Evolutionary conservation across 331 rosid species (phyloP).

Genomic region (Arachis monticola): DNA sequence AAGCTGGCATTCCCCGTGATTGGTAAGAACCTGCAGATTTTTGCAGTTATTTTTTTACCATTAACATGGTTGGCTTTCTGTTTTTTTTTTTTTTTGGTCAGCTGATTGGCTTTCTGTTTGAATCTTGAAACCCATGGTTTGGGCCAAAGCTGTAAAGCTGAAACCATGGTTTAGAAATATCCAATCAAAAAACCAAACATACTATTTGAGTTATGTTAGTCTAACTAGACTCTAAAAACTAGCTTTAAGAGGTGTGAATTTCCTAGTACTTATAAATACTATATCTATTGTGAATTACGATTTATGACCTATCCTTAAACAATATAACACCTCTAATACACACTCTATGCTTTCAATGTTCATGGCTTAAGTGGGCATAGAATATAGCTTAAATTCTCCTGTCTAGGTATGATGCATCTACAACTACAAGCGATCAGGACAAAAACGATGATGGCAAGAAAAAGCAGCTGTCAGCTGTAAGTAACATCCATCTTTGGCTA

Average conservation of each 20-base stretch:
- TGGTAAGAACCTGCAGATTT: constrained; percentile 56
- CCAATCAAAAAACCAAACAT: too few relatives aligned
- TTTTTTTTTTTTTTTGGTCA: too few relatives aligned
- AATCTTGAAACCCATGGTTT: too few relatives aligned
- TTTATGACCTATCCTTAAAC: too few relatives aligned
- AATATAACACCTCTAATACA: too few relatives aligned
- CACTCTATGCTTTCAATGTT: neutral
- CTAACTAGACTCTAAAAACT: too few relatives aligned
- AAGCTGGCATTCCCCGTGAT: constrained; percentile 96
- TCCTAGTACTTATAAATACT: too few relatives aligned
- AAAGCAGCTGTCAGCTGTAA: constrained; percentile 65
- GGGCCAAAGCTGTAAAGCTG: too few relatives aligned
- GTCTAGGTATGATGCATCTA: constrained; percentile 70
- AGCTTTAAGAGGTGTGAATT: too few relatives aligned
- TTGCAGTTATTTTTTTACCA: constrained; percentile 2
- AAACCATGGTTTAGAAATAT: too few relatives aligned
- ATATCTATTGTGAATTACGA: too few relatives aligned
- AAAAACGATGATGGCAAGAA: constrained; percentile 44
- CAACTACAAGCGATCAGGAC: constrained; percentile 41
- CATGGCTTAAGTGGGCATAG: neutral
- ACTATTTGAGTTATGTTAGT: too few relatives aligned
- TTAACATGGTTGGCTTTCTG: neutral
- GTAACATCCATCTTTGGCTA: constrained; percentile 35
- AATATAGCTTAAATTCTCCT: constrained; percentile 26
- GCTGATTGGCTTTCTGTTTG: neutral